A percentile compares a stretch with the other conserved stretches of the same genome.
Evolutionary conservation across 495 filamentous ascomycete species (phyloP).

Genomic region (Penicillium robsamsonii): DNA sequence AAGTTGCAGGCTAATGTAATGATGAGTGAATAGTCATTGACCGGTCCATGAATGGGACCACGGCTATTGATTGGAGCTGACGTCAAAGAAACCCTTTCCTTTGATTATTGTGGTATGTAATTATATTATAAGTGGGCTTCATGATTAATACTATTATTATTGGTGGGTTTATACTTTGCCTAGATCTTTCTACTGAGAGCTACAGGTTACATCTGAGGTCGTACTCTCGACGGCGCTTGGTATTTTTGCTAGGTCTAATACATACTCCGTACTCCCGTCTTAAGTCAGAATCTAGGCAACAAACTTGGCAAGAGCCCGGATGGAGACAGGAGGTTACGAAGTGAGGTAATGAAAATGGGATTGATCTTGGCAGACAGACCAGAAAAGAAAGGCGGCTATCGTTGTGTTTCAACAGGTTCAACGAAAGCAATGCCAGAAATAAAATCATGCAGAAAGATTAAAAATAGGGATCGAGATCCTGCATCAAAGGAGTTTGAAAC

Average conservation of each 20-base stretch:
- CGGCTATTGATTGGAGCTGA: constrained; percentile 21
- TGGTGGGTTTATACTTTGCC: background rate
- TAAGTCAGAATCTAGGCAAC: background rate
- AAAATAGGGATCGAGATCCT: constrained; percentile 4
- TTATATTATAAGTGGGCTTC: too few species aligned
- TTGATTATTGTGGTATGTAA: background rate
- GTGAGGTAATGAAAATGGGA: background rate
- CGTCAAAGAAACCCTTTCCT: constrained; percentile 23
- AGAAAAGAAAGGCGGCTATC: constrained; percentile 6
- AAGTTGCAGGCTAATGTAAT: constrained; percentile 13
- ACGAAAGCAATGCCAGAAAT: background rate
- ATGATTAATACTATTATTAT: background rate
- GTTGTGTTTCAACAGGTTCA: constrained; percentile 7
- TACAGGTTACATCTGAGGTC: constrained; percentile 14
- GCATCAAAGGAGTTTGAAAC: constrained; percentile 17
- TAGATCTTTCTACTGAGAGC: constrained; percentile 2
- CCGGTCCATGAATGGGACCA: constrained; percentile 13
- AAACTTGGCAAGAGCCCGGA: constrained; percentile 11
- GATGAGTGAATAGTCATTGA: constrained; percentile 20
- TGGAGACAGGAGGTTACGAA: background rate
- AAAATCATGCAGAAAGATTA: constrained; percentile 1
- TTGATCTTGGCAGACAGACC: background rate
- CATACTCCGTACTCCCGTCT: too few species aligned
- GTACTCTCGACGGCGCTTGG: constrained; percentile 4
- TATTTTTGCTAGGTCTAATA: constrained; percentile 3